Evolutionary conservation across 2,329 filamentous ascomycete genomes (phyloP), one percentile per base, ranked within the genome.

Genomic region (Aspergillus niger): DNA sequence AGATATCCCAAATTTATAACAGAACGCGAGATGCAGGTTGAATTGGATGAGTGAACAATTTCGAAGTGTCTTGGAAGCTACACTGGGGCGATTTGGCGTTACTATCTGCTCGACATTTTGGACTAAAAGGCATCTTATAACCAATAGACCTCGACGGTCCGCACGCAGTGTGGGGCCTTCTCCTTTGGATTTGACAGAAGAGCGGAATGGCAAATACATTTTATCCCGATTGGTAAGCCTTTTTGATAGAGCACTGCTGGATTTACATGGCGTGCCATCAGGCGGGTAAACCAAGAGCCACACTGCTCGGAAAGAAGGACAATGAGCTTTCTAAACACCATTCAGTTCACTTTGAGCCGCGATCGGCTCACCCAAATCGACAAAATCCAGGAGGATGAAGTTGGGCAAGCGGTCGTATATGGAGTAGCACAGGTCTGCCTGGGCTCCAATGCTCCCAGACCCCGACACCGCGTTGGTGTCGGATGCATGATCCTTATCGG

Each of bases 321-420:
- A 20, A 11, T n/a, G 13, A 41, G 6, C 7, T 39, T 8, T 7
- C 39, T 49, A 70, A 13, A 76, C 60, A 39, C 74, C 74, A 67
- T 82, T 82, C 59, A 81, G 59, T 15, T 56, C 59, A 51, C 74
- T 68, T 67, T 80, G 76, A 7, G 76, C 77, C 17, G 67, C 65
- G 49, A 82, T 75, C n/a, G 76, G 76, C 58, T 77, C 72, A 4
- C 80, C 80, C 55, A 77, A 67, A 60, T 80, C 79, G 62, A 79
- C 75, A 68, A 78, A 81, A 66, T 82, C 80, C 20, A 80, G 70
- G 43, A 82, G 69, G 26, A 82, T 69, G 22, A 78, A 74, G 59
- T 78, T 80, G 17, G 80, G 79, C 39, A 69, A 67, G 38, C 74
- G 74, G 3, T 69, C 70, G 67, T 81, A 79, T 26, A 72, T 52